phyloP scores from a whole-genome alignment of 257 asterid genomes.

The Salvia splendens region DNA sequence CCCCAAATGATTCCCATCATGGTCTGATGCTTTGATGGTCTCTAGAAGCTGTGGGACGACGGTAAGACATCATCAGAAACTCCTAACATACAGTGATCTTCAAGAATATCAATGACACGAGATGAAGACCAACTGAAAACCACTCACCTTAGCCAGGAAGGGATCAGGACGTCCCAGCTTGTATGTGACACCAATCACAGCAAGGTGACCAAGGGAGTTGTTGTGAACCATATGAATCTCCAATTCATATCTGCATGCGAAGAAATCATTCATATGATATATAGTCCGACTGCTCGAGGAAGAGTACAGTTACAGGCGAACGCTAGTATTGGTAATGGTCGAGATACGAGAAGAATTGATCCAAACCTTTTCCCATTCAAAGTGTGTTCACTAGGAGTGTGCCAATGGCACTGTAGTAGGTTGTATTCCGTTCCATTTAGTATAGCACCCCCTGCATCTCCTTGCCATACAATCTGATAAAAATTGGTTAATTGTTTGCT shows the following conservation, averaged over 20 bases:
- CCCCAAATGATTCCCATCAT: constrained; percentile 44
- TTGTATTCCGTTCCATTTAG: constrained; percentile 48
- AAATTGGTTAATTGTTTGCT: neutral
- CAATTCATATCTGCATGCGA: constrained; percentile 45
- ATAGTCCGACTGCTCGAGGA: neutral
- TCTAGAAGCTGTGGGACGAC: constrained; percentile 39
- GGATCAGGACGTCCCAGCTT: constrained; percentile 58
- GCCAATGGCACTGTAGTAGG: constrained; percentile 71
- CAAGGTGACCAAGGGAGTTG: constrained; percentile 39
- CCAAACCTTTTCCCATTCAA: constrained; percentile 54
- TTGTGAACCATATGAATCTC: constrained; percentile 78
- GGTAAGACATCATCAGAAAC: neutral
- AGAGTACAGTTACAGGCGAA: too few relatives aligned
- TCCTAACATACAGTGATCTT: neutral
- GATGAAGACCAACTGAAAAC: neutral
- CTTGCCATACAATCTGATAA: constrained; percentile 62
- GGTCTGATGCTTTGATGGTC: constrained; percentile 16
- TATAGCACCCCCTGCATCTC: constrained; percentile 56
- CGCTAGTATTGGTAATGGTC: neutral
- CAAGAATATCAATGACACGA: neutral
- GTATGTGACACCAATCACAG: constrained; percentile 63
- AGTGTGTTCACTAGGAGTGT: constrained; percentile 80
- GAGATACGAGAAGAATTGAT: neutral
- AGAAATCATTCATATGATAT: neutral
- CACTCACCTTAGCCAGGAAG: constrained; percentile 50